These are phyloP conservation scores for Diplotaxis tenuifolia DNA, from an alignment of 345 rosid species.

Conservation along the genomic window DNA sequence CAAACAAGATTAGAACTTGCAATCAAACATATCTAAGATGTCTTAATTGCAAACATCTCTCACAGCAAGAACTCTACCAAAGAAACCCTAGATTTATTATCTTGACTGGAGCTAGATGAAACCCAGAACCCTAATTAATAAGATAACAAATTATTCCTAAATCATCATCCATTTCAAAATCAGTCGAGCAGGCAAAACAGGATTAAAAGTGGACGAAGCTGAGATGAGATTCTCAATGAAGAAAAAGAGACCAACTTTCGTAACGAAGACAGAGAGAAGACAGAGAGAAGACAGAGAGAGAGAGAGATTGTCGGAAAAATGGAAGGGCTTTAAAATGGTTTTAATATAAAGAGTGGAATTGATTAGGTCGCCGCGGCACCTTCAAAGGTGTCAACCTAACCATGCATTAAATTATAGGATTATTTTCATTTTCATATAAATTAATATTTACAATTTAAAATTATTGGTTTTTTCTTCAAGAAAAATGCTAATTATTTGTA, in stretches of 20 bases:
- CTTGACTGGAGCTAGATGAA: neutral
- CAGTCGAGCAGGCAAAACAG: neutral
- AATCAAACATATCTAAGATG: neutral
- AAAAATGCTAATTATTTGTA: too few relatives aligned
- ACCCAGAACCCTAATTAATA: neutral
- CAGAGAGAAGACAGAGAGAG: neutral
- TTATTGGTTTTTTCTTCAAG: too few relatives aligned
- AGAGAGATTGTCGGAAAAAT: neutral
- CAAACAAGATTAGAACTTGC: neutral
- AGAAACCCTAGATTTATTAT: neutral
- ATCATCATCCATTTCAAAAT: neutral
- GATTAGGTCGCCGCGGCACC: constrained; percentile 2
- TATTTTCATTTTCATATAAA: too few relatives aligned
- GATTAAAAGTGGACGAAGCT: neutral
- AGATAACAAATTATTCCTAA: neutral
- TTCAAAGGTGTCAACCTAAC: constrained; percentile 9
- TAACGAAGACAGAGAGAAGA: neutral
- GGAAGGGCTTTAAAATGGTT: neutral
- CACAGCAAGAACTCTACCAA: neutral
- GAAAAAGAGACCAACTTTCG: neutral
- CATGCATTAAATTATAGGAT: neutral
- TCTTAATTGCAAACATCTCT: neutral
- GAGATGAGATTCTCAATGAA: neutral
- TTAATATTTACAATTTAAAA: too few relatives aligned
- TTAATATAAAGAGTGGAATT: neutral